A percentile compares a stretch with the other conserved stretches of the same genome.
These are phyloP conservation scores for Dactylellina parvicollis DNA, from an alignment of 2,329 filamentous ascomycete species.

Conservation along the genomic window DNA sequence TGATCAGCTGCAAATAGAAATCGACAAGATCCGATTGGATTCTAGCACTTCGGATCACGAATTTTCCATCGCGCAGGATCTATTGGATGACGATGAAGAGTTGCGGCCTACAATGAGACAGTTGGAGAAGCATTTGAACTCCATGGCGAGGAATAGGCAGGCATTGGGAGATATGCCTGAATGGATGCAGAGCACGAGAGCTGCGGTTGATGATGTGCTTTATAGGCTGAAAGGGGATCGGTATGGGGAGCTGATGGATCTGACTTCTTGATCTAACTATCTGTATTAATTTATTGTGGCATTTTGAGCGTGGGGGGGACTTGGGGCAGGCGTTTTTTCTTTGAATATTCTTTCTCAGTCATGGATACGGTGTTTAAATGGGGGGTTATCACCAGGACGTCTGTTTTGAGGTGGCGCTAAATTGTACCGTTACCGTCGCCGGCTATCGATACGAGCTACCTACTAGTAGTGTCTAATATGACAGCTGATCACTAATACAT, in stretches of 20 bases:
- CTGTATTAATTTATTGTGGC: not conserved
- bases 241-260: constrained; percentile 49
- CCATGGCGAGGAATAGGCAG: constrained; percentile 38
- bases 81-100: constrained; percentile 36
- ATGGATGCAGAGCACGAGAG: constrained; percentile 49
- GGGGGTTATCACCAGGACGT: no score
- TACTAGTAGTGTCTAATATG: constrained; percentile 11
- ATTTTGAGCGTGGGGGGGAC: constrained; percentile 1
- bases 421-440: not conserved
- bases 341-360: not conserved
- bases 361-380: constrained; percentile 3
- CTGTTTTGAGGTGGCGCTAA: not conserved
- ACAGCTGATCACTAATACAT: constrained; percentile 19
- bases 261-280: constrained; percentile 28
- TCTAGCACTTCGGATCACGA: constrained; percentile 28
- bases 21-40: constrained; percentile 48
- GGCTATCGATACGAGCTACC: constrained; percentile 1
- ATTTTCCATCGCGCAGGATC: constrained; percentile 46
- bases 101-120: constrained; percentile 42
- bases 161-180: constrained; percentile 43
- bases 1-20: constrained; percentile 48
- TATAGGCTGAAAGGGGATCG: constrained; percentile 42
- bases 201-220: constrained; percentile 52
- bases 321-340: constrained; percentile 28
- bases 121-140: constrained; percentile 49